These are phyloP conservation scores for Macroventuria anomochaeta DNA, from an alignment of 2,329 filamentous ascomycete genomes.

Conservation along the genomic window DNA sequence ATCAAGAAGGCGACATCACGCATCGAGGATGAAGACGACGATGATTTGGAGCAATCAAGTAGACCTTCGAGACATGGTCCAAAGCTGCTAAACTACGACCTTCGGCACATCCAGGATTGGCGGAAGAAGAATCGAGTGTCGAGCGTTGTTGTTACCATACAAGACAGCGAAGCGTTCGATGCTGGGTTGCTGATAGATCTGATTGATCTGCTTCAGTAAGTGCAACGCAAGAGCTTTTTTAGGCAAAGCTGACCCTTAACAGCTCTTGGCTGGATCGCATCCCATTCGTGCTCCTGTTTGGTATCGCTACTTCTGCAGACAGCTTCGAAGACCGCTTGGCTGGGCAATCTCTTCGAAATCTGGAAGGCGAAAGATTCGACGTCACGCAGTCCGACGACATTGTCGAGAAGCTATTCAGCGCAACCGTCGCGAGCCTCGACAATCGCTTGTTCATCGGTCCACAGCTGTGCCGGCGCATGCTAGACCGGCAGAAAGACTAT, in stretches of 20 bases:
- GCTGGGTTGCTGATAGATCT: slow-evolving; percentile 73
- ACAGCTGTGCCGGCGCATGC: slow-evolving; percentile 65
- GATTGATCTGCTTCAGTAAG: slow-evolving; percentile 71
- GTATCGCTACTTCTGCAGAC: slow-evolving; percentile 81
- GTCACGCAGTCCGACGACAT: slow-evolving; percentile 75
- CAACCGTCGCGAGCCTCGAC: slow-evolving; percentile 65
- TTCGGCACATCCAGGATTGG: slow-evolving; percentile 71
- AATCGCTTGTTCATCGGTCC: slow-evolving; percentile 69
- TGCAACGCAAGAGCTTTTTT: slow-evolving; percentile 4
- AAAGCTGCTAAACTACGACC: slow-evolving; percentile 77
- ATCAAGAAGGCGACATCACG: slow-evolving; percentile 69
- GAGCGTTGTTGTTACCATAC: slow-evolving; percentile 74
- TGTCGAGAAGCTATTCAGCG: slow-evolving; percentile 74
- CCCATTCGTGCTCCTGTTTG: slow-evolving; percentile 77
- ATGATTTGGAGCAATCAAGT: slow-evolving; percentile 26
- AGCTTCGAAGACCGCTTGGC: slow-evolving; percentile 77
- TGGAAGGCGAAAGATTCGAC: slow-evolving; percentile 77
- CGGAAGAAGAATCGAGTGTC: slow-evolving; percentile 60
- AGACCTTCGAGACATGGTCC: slow-evolving; percentile 58
- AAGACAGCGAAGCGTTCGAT: slow-evolving; percentile 85
- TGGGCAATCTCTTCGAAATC: slow-evolving; percentile 69
- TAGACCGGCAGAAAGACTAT: slow-evolving; percentile 78
- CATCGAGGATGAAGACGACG: slow-evolving; percentile 63
- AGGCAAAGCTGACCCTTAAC: slow-evolving; percentile 30
- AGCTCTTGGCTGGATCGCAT: slow-evolving; percentile 76